phyloP scores from a whole-genome alignment of 2,329 filamentous ascomycete genomes.

The Fusarium sp. region DNA sequence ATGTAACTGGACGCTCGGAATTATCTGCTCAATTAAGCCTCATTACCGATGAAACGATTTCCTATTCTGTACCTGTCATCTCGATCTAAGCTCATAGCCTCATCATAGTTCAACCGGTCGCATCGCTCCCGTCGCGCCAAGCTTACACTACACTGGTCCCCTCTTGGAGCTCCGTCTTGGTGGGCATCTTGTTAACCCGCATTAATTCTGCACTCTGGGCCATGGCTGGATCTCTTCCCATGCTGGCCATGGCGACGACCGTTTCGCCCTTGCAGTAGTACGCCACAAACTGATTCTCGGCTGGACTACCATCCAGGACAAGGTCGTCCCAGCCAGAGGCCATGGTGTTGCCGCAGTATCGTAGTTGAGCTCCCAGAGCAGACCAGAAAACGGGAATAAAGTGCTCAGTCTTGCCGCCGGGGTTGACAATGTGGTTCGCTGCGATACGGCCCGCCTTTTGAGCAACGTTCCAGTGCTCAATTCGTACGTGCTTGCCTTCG shows the following conservation, averaged over 20 bases:
- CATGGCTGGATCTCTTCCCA: conserved; percentile 91
- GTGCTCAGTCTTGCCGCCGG: conserved; percentile 67
- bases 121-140: conserved; percentile 45
- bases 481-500: conserved; percentile 76
- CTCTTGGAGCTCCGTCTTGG: conserved; percentile 77
- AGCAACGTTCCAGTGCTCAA: conserved; percentile 99
- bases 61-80: conserved; percentile 23
- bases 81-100: conserved; percentile 15
- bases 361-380: conserved; percentile 85
- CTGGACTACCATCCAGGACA: conserved; percentile 79
- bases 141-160: conserved; percentile 62
- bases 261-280: conserved; percentile 90
- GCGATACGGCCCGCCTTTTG: conserved; percentile 89
- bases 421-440: conserved; percentile 78
- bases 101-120: conserved; percentile 3
- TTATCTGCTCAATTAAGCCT: conserved; percentile 1
- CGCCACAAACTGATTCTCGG: conserved; percentile 83
- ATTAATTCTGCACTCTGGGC: conserved; percentile 85
- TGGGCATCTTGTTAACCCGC: conserved; percentile 81
- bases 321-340: conserved; percentile 84
- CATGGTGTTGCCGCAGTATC: conserved; percentile 89
- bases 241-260: conserved; percentile 88
- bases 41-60: conserved; percentile 8
- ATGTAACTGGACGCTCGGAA: conserved; percentile 8
- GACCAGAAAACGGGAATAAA: conserved; percentile 99